phyloP scores from a whole-genome alignment of 352 stramenopile genomes.

The Pythium coloratum region DNA sequence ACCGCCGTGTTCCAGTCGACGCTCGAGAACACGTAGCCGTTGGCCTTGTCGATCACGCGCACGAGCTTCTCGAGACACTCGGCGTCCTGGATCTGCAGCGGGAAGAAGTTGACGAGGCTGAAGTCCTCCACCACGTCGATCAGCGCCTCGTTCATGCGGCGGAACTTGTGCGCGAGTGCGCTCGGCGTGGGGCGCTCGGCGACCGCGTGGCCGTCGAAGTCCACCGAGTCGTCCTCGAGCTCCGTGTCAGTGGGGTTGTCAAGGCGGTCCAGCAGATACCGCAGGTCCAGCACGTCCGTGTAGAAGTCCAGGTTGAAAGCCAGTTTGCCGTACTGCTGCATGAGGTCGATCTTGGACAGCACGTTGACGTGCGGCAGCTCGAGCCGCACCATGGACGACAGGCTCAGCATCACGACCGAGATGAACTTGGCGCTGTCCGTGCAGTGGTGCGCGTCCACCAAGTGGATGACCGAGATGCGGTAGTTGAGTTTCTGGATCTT shows the following conservation, averaged over 20 bases:
- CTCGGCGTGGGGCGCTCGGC: conserved; percentile 32
- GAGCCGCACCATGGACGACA: conserved; percentile 97
- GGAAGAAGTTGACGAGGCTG: conserved; percentile 81
- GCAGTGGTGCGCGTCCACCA: conserved; percentile 94
- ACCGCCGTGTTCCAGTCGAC: conserved; percentile 80
- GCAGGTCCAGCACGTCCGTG: conserved; percentile 83
- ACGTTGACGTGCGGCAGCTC: conserved; percentile 99
- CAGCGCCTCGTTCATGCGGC: conserved; percentile 80
- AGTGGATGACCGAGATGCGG: conserved; percentile 90
- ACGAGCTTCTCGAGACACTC: conserved; percentile 63
- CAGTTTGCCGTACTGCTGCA: conserved; percentile 91
- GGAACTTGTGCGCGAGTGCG: conserved; percentile 54
- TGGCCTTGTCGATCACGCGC: conserved; percentile 82
- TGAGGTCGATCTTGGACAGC: conserved; percentile 98
- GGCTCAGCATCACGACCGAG: conserved; percentile 93
- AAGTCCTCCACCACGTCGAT: conserved; percentile 89
- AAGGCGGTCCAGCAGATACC: conserved; percentile 77
- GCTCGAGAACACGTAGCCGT: conserved; percentile 78
- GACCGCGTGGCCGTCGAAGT: conserved; percentile 29
- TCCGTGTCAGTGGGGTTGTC: conserved; percentile 43
- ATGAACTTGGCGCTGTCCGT: conserved; percentile 98
- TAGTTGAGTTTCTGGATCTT: conserved; percentile 91
- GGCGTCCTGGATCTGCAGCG: conserved; percentile 79
- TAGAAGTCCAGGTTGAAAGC: conserved; percentile 90
- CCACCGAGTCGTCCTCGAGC: conserved; percentile 38